Evolutionary conservation across 495 filamentous ascomycete species (phyloP), one percentile per base, ranked within the genome.

Genomic region (Xylaria cubensis): DNA sequence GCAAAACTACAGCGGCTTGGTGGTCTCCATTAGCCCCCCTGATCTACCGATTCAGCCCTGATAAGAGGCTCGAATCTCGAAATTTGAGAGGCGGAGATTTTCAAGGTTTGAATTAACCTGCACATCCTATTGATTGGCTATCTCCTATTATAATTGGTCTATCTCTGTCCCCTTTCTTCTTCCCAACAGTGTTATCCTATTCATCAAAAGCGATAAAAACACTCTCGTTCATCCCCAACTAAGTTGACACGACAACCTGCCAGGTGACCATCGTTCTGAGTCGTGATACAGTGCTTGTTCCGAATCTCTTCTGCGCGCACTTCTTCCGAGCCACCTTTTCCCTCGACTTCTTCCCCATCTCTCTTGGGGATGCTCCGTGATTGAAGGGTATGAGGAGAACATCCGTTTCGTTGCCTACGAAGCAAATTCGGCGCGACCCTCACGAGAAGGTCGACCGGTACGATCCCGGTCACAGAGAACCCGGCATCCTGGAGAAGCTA

Each of bases 361-460:
- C 39, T 56, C 55, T 67, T 74, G 76, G 75, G 78, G 74, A 76
- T 78, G 75, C 76, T 39, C 75, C 46, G 70, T 70, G 70, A 69
- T 67, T 67, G 66, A 77, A 74, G 74, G 76, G 74, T 81, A 89
- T 89, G 87, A 83, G 87, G 82, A 86, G 86, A 79, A 87, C 86
- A 76, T 88, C 87, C 69, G 86, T 88, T 51, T 88, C 87, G 73
- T 77, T 88, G 82, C 86, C 86, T 78, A 88, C 87, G 21, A 89
- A 85, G 81, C 85, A 87, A 69, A 75, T 82, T 73, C 84, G 82
- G 74, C 80, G 82, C 85, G 87, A 89, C 70, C 86, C 86, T 72
- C 82, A 87, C 86, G 87, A 89, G 79, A 89, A 89, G 77, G 81
- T 84, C 71, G 83, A 79, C 68, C 84, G 87, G 74, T 89, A 89